phyloP scores from a whole-genome alignment of 2,329 filamentous ascomycete genomes.

The Anthostomella pinea region DNA sequence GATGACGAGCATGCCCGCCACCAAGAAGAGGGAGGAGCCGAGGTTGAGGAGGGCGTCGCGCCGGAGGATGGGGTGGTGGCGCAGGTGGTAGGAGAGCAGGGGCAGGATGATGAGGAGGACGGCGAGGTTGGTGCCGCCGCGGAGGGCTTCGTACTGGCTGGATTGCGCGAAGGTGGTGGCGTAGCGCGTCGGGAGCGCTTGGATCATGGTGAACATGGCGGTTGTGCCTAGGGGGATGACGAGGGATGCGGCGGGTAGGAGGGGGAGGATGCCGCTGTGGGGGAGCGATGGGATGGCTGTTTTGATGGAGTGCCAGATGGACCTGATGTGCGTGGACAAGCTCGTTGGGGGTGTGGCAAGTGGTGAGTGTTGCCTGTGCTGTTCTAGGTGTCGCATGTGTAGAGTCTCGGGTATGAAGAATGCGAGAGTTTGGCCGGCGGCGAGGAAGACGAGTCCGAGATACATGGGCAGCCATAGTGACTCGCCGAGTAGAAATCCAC shows the following conservation, averaged over 20 bases:
- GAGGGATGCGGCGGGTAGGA: neutral
- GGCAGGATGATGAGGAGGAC: neutral
- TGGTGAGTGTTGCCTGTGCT: neutral
- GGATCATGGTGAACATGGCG: neutral
- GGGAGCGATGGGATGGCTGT: neutral
- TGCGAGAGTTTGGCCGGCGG: neutral
- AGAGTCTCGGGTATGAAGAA: conserved; percentile 2
- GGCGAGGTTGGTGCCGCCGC: neutral
- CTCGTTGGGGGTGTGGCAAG: neutral
- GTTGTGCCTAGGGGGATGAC: neutral
- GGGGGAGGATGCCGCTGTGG: neutral
- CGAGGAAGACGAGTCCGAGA: neutral
- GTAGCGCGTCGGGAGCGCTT: neutral
- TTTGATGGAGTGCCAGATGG: neutral
- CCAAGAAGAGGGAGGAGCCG: neutral
- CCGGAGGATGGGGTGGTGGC: neutral
- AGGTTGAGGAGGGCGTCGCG: conserved; percentile 1
- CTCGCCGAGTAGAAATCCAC: neutral
- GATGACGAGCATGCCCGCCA: neutral
- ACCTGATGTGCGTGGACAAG: neutral
- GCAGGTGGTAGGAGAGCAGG: neutral
- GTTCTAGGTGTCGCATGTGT: neutral
- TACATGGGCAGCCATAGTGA: conserved; percentile 1
- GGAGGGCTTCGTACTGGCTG: neutral
- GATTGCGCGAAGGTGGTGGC: neutral